Evolutionary conservation across 331 rosid species (phyloP).

Genomic region (Telfairia occidentalis): DNA sequence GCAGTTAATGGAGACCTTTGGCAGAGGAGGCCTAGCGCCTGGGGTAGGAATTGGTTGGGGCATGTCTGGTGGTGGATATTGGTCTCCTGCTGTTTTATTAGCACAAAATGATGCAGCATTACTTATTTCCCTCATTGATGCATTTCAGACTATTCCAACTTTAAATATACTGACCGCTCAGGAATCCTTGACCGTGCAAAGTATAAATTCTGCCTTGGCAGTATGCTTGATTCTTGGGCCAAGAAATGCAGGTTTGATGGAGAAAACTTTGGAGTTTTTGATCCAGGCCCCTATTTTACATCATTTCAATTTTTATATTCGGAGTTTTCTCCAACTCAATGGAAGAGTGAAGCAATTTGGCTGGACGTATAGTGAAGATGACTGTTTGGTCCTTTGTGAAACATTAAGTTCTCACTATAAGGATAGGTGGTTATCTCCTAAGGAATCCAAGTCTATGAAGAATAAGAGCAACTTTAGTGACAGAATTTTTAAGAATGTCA

Average conservation of each 20-base stretch:
- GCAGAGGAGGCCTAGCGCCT: conserved; percentile 94
- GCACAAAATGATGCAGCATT: conserved; percentile 50
- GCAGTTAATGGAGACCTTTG: conserved; percentile 66
- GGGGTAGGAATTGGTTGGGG: conserved; percentile 97
- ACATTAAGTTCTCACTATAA: conserved; percentile 63
- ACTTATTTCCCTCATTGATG: conserved; percentile 42
- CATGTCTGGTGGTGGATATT: conserved; percentile 72
- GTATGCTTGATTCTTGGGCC: conserved; percentile 71
- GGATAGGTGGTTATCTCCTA: conserved; percentile 64
- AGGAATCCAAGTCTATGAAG: conserved; percentile 33
- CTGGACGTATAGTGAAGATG: conserved; percentile 64
- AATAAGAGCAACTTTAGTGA: conserved; percentile 19
- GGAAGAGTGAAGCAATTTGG: conserved; percentile 30
- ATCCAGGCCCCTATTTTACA: conserved; percentile 45
- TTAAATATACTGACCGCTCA: conserved; percentile 21
- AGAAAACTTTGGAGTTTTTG: conserved; percentile 43
- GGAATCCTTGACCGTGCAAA: conserved; percentile 31
- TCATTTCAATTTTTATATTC: conserved; percentile 47
- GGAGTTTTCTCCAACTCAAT: conserved; percentile 29
- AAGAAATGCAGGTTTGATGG: conserved; percentile 30
- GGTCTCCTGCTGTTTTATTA: conserved; percentile 60
- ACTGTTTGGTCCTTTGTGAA: conserved; percentile 43
- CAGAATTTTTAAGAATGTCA: conserved; percentile 30
- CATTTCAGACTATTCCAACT: conserved; percentile 22
- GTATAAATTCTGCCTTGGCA: conserved; percentile 44